These are phyloP conservation scores for Tulasnella sp. DNA, from an alignment of 768 basidiomycete species.

Conservation along the genomic window DNA sequence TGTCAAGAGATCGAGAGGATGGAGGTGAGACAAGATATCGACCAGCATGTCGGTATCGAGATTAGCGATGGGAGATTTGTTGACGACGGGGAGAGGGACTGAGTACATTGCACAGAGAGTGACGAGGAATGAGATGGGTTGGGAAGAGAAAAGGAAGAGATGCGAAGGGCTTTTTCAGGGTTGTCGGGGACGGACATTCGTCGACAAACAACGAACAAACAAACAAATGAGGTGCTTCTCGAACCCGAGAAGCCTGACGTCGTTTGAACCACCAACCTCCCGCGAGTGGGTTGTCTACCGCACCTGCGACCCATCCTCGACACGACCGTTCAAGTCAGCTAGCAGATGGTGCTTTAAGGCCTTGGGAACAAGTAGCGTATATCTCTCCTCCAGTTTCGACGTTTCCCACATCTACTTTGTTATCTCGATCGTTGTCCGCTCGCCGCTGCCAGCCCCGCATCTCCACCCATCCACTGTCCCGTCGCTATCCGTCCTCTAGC, in stretches of 20 bases:
- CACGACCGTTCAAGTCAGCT: neutral
- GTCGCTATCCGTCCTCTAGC: neutral
- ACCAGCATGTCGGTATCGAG: slow-evolving; percentile 17
- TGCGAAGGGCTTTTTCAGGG: slow-evolving; percentile 1
- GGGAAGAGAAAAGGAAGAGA: slow-evolving; percentile 3
- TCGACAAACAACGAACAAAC: neutral
- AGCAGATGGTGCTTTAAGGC: neutral
- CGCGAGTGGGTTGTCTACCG: slow-evolving; percentile 5
- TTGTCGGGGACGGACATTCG: neutral
- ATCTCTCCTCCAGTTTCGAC: slow-evolving; percentile 7
- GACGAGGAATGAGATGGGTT: neutral
- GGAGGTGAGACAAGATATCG: slow-evolving; percentile 2
- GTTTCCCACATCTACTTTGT: neutral
- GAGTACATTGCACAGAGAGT: slow-evolving; percentile 16
- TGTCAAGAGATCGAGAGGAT: neutral
- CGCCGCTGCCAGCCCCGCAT: neutral
- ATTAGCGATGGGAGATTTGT: slow-evolving; percentile 1
- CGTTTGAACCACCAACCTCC: slow-evolving; percentile 7
- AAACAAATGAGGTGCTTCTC: slow-evolving; percentile 4
- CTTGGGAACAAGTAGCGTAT: neutral
- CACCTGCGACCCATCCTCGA: neutral
- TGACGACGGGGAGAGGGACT: neutral
- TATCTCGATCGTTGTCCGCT: neutral
- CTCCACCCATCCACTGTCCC: neutral
- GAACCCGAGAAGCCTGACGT: slow-evolving; percentile 3